phyloP scores from a whole-genome alignment of 345 rosid genomes.

The Hibiscus syriacus region DNA sequence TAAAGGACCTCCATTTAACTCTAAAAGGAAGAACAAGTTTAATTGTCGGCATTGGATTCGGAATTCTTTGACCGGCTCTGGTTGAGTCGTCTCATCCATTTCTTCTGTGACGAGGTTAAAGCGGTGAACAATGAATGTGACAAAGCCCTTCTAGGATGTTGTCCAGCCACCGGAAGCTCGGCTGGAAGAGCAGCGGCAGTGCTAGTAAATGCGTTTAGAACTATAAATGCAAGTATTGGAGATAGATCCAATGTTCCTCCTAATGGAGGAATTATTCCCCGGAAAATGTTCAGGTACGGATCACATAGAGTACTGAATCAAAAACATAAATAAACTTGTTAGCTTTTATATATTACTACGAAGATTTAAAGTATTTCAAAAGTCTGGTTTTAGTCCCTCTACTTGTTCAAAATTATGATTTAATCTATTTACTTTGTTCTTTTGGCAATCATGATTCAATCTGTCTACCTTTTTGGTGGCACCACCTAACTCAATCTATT shows the following conservation, averaged over 20 bases:
- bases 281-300: slow-evolving; percentile 93
- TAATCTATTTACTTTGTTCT: no score
- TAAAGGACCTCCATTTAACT: background rate
- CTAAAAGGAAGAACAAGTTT: slow-evolving; percentile 4
- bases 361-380: no score
- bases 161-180: slow-evolving; percentile 48
- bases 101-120: slow-evolving; percentile 38
- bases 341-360: background rate
- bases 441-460: no score
- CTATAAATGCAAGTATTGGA: slow-evolving; percentile 79
- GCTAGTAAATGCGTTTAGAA: slow-evolving; percentile 74
- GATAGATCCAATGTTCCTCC: slow-evolving; percentile 84
- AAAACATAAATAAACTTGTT: background rate
- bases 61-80: slow-evolving; percentile 24
- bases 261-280: slow-evolving; percentile 87
- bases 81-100: slow-evolving; percentile 64
- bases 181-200: slow-evolving; percentile 78
- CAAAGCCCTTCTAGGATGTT: slow-evolving; percentile 18
- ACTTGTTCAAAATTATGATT: no score
- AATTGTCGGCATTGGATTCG: slow-evolving; percentile 10
- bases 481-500: no score
- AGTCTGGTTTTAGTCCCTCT: no score
- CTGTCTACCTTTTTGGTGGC: no score
- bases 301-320: slow-evolving; percentile 75
- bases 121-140: slow-evolving; percentile 12